Evolutionary conservation across 805 yeast species (phyloP).

Genomic region (Candida oleophila): DNA sequence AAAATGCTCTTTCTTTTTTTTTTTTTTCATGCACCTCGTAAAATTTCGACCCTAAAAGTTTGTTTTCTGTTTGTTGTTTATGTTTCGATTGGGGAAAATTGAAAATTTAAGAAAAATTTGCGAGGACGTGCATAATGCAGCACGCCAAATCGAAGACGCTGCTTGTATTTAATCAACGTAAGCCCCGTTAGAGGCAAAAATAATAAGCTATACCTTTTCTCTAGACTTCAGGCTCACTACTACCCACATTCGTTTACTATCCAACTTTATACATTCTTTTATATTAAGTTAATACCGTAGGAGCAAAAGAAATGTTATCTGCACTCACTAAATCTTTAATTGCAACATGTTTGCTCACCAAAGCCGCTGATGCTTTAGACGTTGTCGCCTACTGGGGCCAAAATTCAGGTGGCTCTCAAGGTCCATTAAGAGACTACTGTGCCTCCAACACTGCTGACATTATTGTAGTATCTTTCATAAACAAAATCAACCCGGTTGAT

Average conservation of each 20-base stretch:
- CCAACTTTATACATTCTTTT: constrained; percentile 1
- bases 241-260: constrained; percentile 1
- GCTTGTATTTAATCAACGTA: no score
- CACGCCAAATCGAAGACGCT: no score
- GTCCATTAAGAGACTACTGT: constrained; percentile 50
- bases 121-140: no score
- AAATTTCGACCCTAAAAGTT: not conserved
- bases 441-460: constrained; percentile 64
- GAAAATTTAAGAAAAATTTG: no score
- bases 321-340: not conserved
- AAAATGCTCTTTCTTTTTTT: no score
- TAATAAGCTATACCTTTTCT: no score
- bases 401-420: constrained; percentile 47
- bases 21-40: not conserved
- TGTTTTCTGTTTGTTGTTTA: not conserved
- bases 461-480: constrained; percentile 65
- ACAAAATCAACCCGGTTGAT: constrained; percentile 46
- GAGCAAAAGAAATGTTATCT: constrained; percentile 2
- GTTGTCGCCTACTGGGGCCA: constrained; percentile 88
- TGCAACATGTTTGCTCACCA: constrained; percentile 1
- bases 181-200: no score
- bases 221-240: no score
- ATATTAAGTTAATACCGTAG: not conserved
- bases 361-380: constrained; percentile 44
- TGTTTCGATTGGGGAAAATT: no score